Evolutionary conservation across 805 yeast species (phyloP).

Genomic region (Yamadazyma takamatsuzukensis): DNA sequence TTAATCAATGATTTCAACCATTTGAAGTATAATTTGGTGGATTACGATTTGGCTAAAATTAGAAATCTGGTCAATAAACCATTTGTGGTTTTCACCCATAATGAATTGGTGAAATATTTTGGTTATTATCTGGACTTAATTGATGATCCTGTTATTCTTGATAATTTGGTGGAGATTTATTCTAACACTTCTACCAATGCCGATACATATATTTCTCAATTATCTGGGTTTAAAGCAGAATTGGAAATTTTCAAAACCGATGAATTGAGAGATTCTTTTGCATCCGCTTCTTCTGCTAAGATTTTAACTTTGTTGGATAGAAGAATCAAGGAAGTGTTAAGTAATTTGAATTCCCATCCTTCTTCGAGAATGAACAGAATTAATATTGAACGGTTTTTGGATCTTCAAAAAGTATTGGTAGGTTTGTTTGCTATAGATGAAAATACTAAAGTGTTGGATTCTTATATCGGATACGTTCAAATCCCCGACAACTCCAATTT

Average conservation of each 20-base stretch:
- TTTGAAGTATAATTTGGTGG: slow-evolving; percentile 5
- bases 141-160: slow-evolving; percentile 11
- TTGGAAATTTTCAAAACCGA: slow-evolving; percentile 17
- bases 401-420: slow-evolving; percentile 14
- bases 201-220: not conserved
- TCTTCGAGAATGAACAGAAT: slow-evolving; percentile 11
- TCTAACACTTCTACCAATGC: not conserved
- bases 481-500: slow-evolving; percentile 6
- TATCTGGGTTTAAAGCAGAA: slow-evolving; percentile 15
- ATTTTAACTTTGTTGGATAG: slow-evolving; percentile 14
- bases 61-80: slow-evolving; percentile 5
- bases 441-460: slow-evolving; percentile 45
- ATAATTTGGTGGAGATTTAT: slow-evolving; percentile 12
- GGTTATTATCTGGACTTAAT: slow-evolving; percentile 13
- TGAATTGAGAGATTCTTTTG: slow-evolving; percentile 13
- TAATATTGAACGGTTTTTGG: slow-evolving; percentile 13
- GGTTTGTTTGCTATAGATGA: slow-evolving; percentile 46
- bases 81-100: slow-evolving; percentile 9
- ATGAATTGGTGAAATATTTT: slow-evolving; percentile 11
- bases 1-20: slow-evolving; percentile 10
- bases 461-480: slow-evolving; percentile 18
- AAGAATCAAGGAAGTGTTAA: slow-evolving; percentile 14
- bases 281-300: slow-evolving; percentile 8
- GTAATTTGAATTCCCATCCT: slow-evolving; percentile 12
- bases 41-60: slow-evolving; percentile 6